A percentile compares a stretch with the other conserved stretches of the same genome.
phyloP scores from a whole-genome alignment of 2,329 filamentous ascomycete species.

The Arthroderma sp. region DNA sequence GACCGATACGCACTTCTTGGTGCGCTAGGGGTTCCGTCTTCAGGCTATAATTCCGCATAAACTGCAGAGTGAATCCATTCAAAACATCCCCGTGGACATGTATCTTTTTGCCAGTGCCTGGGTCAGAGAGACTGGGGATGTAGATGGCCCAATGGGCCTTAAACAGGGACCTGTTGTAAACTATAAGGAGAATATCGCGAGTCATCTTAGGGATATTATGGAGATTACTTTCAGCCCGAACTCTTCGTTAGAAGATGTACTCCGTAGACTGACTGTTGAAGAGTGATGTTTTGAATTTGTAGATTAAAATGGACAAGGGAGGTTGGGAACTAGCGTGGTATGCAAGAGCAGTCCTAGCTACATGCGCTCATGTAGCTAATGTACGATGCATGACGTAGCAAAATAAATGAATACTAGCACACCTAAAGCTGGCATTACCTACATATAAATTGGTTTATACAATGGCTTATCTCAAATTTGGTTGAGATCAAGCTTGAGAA shows the following conservation, averaged over 20 bases:
- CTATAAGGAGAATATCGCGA: constrained; percentile 15
- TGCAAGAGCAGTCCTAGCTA: too few relatives aligned
- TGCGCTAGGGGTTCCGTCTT: background rate
- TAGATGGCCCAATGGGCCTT: constrained; percentile 21
- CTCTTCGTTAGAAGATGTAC: background rate
- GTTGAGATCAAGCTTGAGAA: too few relatives aligned
- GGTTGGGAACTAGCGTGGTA: too few relatives aligned
- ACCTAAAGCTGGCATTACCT: too few relatives aligned
- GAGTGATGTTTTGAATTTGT: too few relatives aligned
- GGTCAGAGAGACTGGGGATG: constrained; percentile 13
- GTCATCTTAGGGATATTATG: background rate
- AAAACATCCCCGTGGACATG: constrained; percentile 17
- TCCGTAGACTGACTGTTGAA: too few relatives aligned
- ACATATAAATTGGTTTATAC: too few relatives aligned
- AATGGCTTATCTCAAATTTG: too few relatives aligned
- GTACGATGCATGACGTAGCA: too few relatives aligned
- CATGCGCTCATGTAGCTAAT: too few relatives aligned
- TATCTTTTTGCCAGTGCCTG: constrained; percentile 17
- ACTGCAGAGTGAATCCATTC: constrained; percentile 15
- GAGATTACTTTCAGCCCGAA: background rate
- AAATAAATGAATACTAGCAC: too few relatives aligned
- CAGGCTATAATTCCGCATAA: constrained; percentile 18
- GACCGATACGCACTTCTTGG: background rate
- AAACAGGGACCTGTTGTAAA: constrained; percentile 19
- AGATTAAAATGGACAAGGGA: too few relatives aligned